Conservation (phyloP, 108 stramenopile genomes). For the Cyclotella distinguenda region DNA sequence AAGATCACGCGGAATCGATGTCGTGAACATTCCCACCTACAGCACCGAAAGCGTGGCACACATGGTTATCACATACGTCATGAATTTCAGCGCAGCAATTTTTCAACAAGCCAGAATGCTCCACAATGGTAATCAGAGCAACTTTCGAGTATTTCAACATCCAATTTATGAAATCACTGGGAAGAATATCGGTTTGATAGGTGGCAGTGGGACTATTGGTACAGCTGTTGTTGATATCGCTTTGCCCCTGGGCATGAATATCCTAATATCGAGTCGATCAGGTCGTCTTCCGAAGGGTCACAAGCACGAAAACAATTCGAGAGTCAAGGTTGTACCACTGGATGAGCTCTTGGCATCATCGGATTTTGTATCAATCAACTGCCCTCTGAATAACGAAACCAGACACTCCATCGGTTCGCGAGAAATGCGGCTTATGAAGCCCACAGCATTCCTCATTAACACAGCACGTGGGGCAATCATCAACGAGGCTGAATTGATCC, state of each 20-base stretch:
- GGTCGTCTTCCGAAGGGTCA: slow-evolving; percentile 60
- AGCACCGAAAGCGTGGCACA: slow-evolving; percentile 85
- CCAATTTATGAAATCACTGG: slow-evolving; percentile 74
- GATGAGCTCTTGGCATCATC: slow-evolving; percentile 60
- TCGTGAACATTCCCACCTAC: slow-evolving; percentile 84
- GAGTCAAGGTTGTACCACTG: slow-evolving; percentile 52
- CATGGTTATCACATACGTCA: slow-evolving; percentile 85
- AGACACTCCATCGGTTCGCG: slow-evolving; percentile 67
- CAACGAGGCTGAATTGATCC: slow-evolving; percentile 77
- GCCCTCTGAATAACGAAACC: slow-evolving; percentile 84
- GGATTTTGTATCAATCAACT: slow-evolving; percentile 87
- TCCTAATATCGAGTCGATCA: slow-evolving; percentile 67
- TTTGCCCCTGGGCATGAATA: slow-evolving; percentile 84
- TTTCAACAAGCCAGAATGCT: slow-evolving; percentile 77
- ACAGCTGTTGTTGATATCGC: slow-evolving; percentile 81
- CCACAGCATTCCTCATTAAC: slow-evolving; percentile 88
- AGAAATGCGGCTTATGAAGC: slow-evolving; percentile 83
- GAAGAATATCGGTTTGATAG: slow-evolving; percentile 86
- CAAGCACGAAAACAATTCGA: slow-evolving; percentile 52
- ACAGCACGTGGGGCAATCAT: slow-evolving; percentile 88
- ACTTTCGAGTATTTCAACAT: slow-evolving; percentile 75
- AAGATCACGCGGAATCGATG: slow-evolving; percentile 47
- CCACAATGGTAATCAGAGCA: slow-evolving; percentile 52
- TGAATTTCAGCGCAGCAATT: slow-evolving; percentile 81
- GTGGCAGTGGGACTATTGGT: slow-evolving; percentile 88